These are phyloP conservation scores for Apiospora arundinis DNA, from an alignment of 2,329 filamentous ascomycete genomes.

Conservation along the genomic window DNA sequence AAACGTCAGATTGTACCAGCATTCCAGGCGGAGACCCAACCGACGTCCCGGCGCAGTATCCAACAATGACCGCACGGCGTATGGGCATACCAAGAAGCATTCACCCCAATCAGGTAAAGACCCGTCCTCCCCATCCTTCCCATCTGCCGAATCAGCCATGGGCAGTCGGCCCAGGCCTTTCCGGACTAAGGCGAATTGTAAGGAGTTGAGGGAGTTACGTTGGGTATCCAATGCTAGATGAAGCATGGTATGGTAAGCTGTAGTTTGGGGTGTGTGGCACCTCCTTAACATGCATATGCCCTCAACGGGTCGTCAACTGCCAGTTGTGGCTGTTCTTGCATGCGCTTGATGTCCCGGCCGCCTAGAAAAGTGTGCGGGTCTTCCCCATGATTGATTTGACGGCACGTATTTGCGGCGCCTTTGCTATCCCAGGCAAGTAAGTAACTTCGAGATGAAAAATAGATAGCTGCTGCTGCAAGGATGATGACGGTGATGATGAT, in stretches of 20 bases:
- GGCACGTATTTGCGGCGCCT: background rate
- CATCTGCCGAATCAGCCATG: background rate
- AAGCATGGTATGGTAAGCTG: background rate
- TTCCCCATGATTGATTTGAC: background rate
- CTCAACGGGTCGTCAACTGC: background rate
- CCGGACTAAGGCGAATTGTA: background rate
- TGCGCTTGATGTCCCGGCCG: background rate
- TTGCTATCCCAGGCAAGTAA: background rate
- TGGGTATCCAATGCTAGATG: background rate
- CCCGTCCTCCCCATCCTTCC: background rate
- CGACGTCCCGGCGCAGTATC: background rate
- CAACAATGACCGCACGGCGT: background rate
- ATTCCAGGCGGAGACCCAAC: background rate
- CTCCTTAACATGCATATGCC: background rate
- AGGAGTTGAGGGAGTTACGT: background rate
- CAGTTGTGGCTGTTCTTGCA: background rate
- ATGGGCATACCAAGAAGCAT: background rate
- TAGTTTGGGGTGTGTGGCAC: background rate
- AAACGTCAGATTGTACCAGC: background rate
- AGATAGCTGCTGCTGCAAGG: background rate
- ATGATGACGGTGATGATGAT: background rate
- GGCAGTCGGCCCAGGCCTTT: background rate
- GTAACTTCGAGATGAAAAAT: background rate
- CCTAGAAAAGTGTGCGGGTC: background rate
- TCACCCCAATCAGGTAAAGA: background rate